phyloP scores from a whole-genome alignment of 2,329 filamentous ascomycete genomes.

The Epichloe gansuensis region DNA sequence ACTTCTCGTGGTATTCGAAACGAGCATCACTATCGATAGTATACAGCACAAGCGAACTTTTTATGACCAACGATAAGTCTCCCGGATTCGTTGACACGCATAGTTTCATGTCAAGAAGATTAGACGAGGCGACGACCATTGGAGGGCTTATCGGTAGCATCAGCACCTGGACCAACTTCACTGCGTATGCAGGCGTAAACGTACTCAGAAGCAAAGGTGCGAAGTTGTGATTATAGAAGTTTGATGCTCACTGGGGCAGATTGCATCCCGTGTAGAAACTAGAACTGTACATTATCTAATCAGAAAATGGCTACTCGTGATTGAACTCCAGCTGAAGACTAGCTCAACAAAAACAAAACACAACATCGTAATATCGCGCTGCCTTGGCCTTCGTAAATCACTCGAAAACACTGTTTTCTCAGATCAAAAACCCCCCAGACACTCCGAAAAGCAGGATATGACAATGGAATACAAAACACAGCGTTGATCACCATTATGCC shows the following conservation, averaged over 20 bases:
- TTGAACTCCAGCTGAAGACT: not conserved
- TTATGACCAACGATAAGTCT: slow-evolving; percentile 83
- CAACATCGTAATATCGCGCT: not conserved
- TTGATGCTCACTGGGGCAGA: not conserved
- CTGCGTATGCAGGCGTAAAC: slow-evolving; percentile 63
- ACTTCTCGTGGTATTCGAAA: slow-evolving; percentile 74
- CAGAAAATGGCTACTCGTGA: not conserved
- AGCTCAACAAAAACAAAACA: not conserved
- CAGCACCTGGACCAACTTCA: slow-evolving; percentile 72
- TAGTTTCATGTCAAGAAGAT: slow-evolving; percentile 62
- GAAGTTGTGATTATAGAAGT: slow-evolving; percentile 44
- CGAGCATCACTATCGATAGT: slow-evolving; percentile 42
- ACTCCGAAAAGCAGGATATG: not conserved
- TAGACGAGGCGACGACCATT: slow-evolving; percentile 54
- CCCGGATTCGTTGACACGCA: slow-evolving; percentile 63
- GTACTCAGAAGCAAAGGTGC: slow-evolving; percentile 78
- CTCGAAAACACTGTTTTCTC: too few species aligned
- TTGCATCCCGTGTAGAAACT: not conserved
- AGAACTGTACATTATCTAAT: not conserved
- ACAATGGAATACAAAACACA: not conserved
- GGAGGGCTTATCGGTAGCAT: slow-evolving; percentile 50
- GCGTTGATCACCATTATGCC: slow-evolving; percentile 5
- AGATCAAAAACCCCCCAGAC: not conserved
- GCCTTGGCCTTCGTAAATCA: not conserved
- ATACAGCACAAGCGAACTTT: slow-evolving; percentile 68